Conservation (phyloP, 1,284 basidiomycete genomes). For the Calocybe gambosa region DNA sequence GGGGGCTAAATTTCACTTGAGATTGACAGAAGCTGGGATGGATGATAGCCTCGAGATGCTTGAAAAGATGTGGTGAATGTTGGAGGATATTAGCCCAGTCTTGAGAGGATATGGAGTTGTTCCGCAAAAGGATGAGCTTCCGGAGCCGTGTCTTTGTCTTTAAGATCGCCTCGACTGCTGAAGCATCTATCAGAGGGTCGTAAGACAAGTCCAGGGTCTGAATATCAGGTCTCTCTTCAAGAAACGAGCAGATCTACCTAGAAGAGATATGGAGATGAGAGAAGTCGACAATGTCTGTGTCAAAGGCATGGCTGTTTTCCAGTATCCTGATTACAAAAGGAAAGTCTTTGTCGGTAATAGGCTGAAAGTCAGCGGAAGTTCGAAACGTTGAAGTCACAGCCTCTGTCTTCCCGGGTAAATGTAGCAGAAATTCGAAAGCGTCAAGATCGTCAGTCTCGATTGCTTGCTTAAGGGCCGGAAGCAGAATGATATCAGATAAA, state of each 20-base stretch:
- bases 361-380: conserved; percentile 3
- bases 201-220: conserved; percentile 5
- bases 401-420: conserved; percentile 11
- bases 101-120: conserved; percentile 6
- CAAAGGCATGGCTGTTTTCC: background rate
- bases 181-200: conserved; percentile 6
- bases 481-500: conserved; percentile 7
- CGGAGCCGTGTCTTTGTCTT: conserved; percentile 3
- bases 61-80: conserved; percentile 5
- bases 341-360: conserved; percentile 5
- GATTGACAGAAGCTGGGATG: conserved; percentile 1
- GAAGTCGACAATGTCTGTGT: conserved; percentile 5
- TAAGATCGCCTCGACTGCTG: conserved; percentile 5
- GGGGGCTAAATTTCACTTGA: background rate
- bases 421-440: conserved; percentile 11
- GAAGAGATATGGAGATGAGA: conserved; percentile 8
- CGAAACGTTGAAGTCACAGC: background rate
- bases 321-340: conserved; percentile 4
- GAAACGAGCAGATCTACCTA: conserved; percentile 6
- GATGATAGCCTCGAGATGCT: conserved; percentile 9
- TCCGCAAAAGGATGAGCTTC: conserved; percentile 6
- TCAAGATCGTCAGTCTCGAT: conserved; percentile 2
- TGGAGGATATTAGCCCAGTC: conserved; percentile 3
- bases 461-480: conserved; percentile 7
- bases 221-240: background rate